Base-by-base conservation (phyloP, 768 basidiomycete species). In the Podaxis pistillaris region DNA sequence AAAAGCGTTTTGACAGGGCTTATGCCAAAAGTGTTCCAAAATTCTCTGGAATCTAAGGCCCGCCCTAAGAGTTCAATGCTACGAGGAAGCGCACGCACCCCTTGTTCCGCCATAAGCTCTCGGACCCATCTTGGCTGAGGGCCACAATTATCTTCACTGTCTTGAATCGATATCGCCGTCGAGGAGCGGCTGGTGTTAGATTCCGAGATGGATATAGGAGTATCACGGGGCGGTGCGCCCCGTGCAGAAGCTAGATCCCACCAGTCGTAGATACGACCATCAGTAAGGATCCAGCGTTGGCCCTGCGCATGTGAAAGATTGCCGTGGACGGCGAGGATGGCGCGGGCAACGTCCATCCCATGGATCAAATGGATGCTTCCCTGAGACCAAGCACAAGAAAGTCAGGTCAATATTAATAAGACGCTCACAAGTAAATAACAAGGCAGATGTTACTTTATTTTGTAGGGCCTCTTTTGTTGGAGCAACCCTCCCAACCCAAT, bases 191-290 rank as follows among this genome's bases (percentile, higher is more conserved):
- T n/a, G 17, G 12, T 41, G 4, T 46, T 46, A n/a, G 19, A n/a
- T 8, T 46, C 44, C 44, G 44, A 46, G 44, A 46, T 46, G 44
- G 44, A 46, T 46, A 46, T 46, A 46, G 44, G 17, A 46, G n/a
- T 19, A 46, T 9, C 44, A 46, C n/a, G 44, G 51, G 57, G 63
- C 44, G 47, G 44, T 12, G 71, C 62, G 0, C 80, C 83, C 85
- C 85, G 87, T 2, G 82, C 80, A 5, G 80, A 80, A 0, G 82
- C 83, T 3, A 87, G 74, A 66, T 87, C 84, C 86, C 86, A 88
- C 86, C 86, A 88, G 69, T 89, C 87, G 67, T 87, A 86, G 41
- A 85, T 79, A 6, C 83, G 78, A 19, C 75, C 75, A 64, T 86
- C 84, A 2, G 81, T 84, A 37, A 86, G 69, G 3, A 86, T 67